Percentiles rank a stretch among this genome's conserved stretches.
Evolutionary conservation across 1,284 basidiomycete genomes (phyloP).

Genomic region (Albatrellus sp.): DNA sequence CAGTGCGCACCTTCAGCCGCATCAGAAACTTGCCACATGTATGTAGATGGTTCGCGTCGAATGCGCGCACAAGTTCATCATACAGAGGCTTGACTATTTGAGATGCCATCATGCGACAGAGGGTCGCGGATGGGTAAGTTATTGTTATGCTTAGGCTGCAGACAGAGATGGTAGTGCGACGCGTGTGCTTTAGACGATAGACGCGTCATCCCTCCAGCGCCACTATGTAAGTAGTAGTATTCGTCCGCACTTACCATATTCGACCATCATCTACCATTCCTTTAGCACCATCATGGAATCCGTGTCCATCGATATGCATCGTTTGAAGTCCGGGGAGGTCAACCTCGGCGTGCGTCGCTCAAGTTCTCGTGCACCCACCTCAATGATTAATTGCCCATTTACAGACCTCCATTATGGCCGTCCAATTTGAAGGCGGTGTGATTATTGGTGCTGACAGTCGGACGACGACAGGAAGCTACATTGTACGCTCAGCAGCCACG

Average conservation of each 20-base stretch:
- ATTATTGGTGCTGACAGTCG: constrained; percentile 95
- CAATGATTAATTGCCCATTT: not conserved
- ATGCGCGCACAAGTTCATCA: constrained; percentile 48
- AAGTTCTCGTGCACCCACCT: not conserved
- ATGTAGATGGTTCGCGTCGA: constrained; percentile 51
- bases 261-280: constrained; percentile 15
- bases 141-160: too few species aligned
- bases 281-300: constrained; percentile 41
- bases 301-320: constrained; percentile 47
- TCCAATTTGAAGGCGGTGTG: constrained; percentile 91
- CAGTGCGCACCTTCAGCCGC: constrained; percentile 54
- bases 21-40: constrained; percentile 49
- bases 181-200: constrained; percentile 38
- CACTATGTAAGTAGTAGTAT: constrained; percentile 16
- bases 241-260: constrained; percentile 13
- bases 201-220: constrained; percentile 21
- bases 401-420: constrained; percentile 99
- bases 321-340: constrained; percentile 84
- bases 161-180: too few species aligned
- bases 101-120: not conserved
- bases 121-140: constrained; percentile 1
- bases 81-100: constrained; percentile 47
- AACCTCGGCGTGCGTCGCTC: constrained; percentile 74
- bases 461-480: constrained; percentile 95
- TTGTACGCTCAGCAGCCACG: constrained; percentile 38